Percentiles rank a stretch among this genome's conserved stretches.
phyloP scores from a whole-genome alignment of 2,329 filamentous ascomycete genomes.

The Penicillium nordicum region DNA sequence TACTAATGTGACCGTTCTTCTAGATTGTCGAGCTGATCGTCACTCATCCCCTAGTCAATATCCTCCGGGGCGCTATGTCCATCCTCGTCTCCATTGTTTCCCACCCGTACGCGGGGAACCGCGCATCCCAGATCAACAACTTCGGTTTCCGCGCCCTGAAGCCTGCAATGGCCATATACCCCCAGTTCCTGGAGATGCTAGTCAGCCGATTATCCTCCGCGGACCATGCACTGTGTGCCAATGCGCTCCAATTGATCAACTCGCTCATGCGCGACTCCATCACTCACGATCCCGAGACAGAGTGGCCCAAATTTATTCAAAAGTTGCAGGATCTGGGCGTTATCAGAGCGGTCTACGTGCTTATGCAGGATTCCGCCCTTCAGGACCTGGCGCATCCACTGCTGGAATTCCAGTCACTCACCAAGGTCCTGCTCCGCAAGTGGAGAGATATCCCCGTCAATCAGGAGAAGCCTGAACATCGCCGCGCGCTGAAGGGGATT shows the following conservation, averaged over 20 bases:
- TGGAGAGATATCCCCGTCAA: slow-evolving; percentile 87
- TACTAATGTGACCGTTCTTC: slow-evolving; percentile 5
- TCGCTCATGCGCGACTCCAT: slow-evolving; percentile 90
- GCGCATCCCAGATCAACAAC: slow-evolving; percentile 54
- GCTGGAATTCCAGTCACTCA: slow-evolving; percentile 88
- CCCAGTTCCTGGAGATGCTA: slow-evolving; percentile 90
- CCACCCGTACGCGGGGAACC: slow-evolving; percentile 64
- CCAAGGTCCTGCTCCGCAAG: slow-evolving; percentile 79
- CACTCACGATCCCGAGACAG: slow-evolving; percentile 69
- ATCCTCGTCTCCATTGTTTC: slow-evolving; percentile 91
- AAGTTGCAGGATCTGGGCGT: slow-evolving; percentile 86
- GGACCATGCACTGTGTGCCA: slow-evolving; percentile 92
- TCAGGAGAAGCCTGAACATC: slow-evolving; percentile 80
- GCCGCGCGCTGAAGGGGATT: slow-evolving; percentile 78
- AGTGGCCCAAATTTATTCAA: slow-evolving; percentile 96
- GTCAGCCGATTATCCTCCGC: slow-evolving; percentile 88
- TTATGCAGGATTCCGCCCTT: slow-evolving; percentile 92
- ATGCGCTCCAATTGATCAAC: slow-evolving; percentile 92
- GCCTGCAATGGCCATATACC: slow-evolving; percentile 84
- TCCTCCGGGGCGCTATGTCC: slow-evolving; percentile 92
- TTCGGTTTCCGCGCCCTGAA: slow-evolving; percentile 91
- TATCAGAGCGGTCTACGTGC: slow-evolving; percentile 82
- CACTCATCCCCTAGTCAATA: slow-evolving; percentile 93
- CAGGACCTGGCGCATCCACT: slow-evolving; percentile 87
- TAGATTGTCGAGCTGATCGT: slow-evolving; percentile 88